Base-by-base conservation (phyloP, 108 stramenopile genomes). In the Cyclotella baltica region DNA sequence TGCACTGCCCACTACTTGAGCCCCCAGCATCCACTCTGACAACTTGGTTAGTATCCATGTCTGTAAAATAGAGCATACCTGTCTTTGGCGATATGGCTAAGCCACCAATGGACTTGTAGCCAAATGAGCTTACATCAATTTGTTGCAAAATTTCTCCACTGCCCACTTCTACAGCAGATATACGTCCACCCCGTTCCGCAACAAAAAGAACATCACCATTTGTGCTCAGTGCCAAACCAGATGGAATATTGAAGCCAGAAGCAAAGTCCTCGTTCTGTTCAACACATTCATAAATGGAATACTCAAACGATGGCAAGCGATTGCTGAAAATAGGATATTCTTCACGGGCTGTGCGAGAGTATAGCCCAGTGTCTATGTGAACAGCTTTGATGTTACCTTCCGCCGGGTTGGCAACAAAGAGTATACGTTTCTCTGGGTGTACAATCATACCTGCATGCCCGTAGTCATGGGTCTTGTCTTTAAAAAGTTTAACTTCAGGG, bases 321-420 rank as follows among this genome's bases (percentile, higher is more conserved):
- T 72, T 83, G 5, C 55, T 59, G 40, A 77, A 87, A 25, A 87
- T 83, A 4, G 86, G 86, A 56, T 55, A 87, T 67, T 87, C 86
- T 35, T 72, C 77, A 16, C 86, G 57, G 27, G 83, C 86, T 34
- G 86, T 87, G 46, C 86, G 46, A 16, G 86, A 80, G 52, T 80
- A 83, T 18, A 29, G 19, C 29, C 86, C 86, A 28, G 70, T 72
- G 35, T 84, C 78, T 9, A 80, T 68, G 33, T 77, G 43, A 8
- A 87, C 80, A 22, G 70, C 79, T 3, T 67, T 20, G 25, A 87
- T 67, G 23, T 56, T 58, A 3, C 75, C 75, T 16, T 37, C 68
- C 23, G 75, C 83, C 1, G 83, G 83, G 29, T 75, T 74, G 29
- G 70, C 40, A 43, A 87, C 62, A 40, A 81, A 87, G 20, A 87